A percentile compares a stretch with the other conserved stretches of the same genome.
phyloP scores from a whole-genome alignment of 306 rosid genomes.

The Quercus cerris region DNA sequence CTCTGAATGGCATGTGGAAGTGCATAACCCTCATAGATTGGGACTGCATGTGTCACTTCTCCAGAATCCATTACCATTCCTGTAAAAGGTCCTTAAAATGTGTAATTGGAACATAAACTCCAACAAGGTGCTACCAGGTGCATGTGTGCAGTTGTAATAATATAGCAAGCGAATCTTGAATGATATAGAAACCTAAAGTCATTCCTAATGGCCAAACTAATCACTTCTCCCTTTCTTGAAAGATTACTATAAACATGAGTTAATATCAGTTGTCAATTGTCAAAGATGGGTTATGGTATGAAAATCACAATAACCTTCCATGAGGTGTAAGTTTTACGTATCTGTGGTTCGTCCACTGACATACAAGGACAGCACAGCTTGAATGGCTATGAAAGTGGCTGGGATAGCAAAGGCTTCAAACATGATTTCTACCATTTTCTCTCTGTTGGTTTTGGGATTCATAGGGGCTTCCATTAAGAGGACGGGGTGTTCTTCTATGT shows the following conservation, averaged over 20 bases:
- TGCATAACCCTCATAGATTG: background rate
- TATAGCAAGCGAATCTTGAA: no score
- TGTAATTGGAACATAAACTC: background rate
- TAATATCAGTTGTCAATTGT: no score
- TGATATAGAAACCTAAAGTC: no score
- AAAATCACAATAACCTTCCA: no score
- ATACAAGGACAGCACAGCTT: background rate
- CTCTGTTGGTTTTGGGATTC: background rate
- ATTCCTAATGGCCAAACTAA: no score
- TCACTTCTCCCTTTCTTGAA: no score
- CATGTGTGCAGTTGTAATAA: no score
- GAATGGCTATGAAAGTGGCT: background rate
- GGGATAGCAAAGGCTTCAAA: background rate
- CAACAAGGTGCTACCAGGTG: background rate
- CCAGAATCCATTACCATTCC: background rate
- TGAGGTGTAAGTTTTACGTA: background rate
- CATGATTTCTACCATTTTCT: background rate
- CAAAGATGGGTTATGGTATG: no score
- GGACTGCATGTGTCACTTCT: background rate
- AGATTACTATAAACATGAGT: no score
- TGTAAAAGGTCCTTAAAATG: background rate
- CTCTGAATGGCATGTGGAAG: background rate
- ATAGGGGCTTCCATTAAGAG: background rate
- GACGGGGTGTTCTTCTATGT: background rate
- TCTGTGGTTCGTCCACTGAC: conserved; percentile 1